Evolutionary conservation across 2,329 filamentous ascomycete genomes (phyloP), one percentile per base, ranked within the genome.

Genomic region (Exophiala viscosa): DNA sequence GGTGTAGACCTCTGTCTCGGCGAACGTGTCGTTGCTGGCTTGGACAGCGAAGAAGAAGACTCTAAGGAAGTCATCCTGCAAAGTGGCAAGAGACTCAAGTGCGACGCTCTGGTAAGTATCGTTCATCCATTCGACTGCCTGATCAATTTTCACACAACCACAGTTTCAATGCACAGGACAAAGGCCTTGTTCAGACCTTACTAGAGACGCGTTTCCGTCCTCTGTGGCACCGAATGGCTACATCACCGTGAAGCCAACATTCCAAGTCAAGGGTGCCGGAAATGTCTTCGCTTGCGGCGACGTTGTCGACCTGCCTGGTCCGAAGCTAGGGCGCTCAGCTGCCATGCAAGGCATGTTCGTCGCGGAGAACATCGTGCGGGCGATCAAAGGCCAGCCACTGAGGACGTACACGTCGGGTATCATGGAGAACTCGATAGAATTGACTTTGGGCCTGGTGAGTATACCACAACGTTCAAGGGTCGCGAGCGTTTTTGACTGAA

Each of bases 201-300:
- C 85, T 5, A 55, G 67, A 2, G 57, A 66, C 1, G 63, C 81
- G 5, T 72, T 73, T 1, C 74, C 77, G 0, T 50, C 62, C 0
- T 68, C 72, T 3, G 72, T 83, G 49, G 73, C 76, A 0, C 58
- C 66, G 2, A 74, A 73, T 0, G 77, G 76, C 1, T 74, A 77
- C 52, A 76, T 85, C 59, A 69, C 70, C 1, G 78, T 86, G 18
- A 74, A 76, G 44, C 71, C 76, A 0, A 83, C 78, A 0, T 70
- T 87, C 31, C 83, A 86, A 55, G 69, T 87, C 11, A 62, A 67
- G 6, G 76, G 80, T 58, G 66, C 72, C 70, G 74, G 1, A 76
- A 76, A 82, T 54, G 71, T 86, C 2, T 87, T 83, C 60, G 79
- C 78, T 1, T 76, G 81, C n/a, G 84, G 84, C 14, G 84, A 87